Base-by-base conservation (phyloP, 106 monocot species). In the Agapanthus africanus region DNA sequence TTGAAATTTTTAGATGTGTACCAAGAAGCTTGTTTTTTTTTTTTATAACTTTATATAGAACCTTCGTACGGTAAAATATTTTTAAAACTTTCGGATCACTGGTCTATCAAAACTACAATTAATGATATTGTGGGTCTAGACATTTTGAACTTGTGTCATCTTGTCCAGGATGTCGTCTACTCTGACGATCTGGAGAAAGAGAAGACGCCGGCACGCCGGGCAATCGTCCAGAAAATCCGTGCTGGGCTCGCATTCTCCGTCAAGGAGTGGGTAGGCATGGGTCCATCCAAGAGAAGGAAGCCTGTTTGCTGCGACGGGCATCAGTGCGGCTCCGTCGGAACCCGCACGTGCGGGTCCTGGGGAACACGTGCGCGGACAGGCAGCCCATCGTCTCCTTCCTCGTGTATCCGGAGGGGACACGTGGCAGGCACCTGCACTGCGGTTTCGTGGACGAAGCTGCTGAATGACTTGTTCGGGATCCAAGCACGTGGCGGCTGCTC, bases 151-250 rank as follows among this genome's bases (percentile, higher is more conserved):
- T 40, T 26, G 7, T 66, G 18, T 26, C 18, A 27, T n/a, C 3
- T 21, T 27, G 5, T 59, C 0, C 59, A 85, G 85, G 90, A 91
- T 59, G 87, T 86, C 14, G 54, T 91, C 1, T 91, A 91, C 67
- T 79, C 74, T 33, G 79, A 81, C 21, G 66, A 84, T 70, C 23
- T 79, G 31, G 91, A 91, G 67, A 81, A 91, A 54, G 91, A 54
- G 91, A 91, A 46, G 87, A 87, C 70, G 86, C 84, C 11, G 91
- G 91, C 6, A 91, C 86, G 40, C 90, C 90, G 59, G n/a, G 78
- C 86, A 22, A 91, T 91, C 61, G 78, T 84, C 47, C 90, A 90
- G 68, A 86, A 81, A 77, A 67, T 90, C 14, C 86, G 90, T 4
- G 78, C 90, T 4, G 83, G 83, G 13, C 37, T 83, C 40, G 83